These are phyloP conservation scores for Cytidiella melzeri DNA, from an alignment of 768 basidiomycete genomes.

Conservation along the genomic window DNA sequence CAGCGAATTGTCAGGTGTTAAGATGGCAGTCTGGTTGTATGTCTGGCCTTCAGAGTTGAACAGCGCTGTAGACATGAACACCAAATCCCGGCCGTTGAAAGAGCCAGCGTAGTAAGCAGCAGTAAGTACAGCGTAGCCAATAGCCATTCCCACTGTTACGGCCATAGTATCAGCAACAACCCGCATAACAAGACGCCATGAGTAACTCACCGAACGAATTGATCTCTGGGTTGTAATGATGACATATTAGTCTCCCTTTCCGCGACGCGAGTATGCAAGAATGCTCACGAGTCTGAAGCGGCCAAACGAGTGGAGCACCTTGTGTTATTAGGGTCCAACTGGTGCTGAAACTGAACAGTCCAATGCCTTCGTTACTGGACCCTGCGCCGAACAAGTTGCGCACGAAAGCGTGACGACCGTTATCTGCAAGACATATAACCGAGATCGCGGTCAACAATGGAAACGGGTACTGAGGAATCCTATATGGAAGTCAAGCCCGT, in stretches of 20 bases:
- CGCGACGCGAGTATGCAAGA: neutral
- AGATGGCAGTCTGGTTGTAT: slow-evolving; percentile 39
- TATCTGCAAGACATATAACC: slow-evolving; percentile 41
- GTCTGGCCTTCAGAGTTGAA: slow-evolving; percentile 31
- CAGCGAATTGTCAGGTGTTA: slow-evolving; percentile 33
- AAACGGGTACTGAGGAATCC: slow-evolving; percentile 34
- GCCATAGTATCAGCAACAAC: neutral
- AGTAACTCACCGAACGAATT: slow-evolving; percentile 39
- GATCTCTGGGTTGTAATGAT: slow-evolving; percentile 25
- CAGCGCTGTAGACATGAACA: slow-evolving; percentile 43
- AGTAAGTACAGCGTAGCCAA: slow-evolving; percentile 41
- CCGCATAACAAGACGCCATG: neutral
- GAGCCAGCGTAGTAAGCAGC: slow-evolving; percentile 37
- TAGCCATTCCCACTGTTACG: slow-evolving; percentile 40
- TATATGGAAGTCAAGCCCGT: slow-evolving; percentile 1
- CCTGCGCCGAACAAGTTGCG: slow-evolving; percentile 37
- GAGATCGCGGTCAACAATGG: slow-evolving; percentile 43
- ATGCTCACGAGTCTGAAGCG: slow-evolving; percentile 43
- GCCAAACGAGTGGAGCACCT: slow-evolving; percentile 50
- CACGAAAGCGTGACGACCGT: slow-evolving; percentile 38
- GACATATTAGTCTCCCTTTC: neutral
- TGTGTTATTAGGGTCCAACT: slow-evolving; percentile 52
- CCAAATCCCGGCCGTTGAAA: slow-evolving; percentile 39
- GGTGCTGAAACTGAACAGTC: slow-evolving; percentile 40
- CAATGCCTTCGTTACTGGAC: slow-evolving; percentile 46